Evolutionary conservation across 2,329 filamentous ascomycete species (phyloP).

Genomic region (Penicillium frequentans): DNA sequence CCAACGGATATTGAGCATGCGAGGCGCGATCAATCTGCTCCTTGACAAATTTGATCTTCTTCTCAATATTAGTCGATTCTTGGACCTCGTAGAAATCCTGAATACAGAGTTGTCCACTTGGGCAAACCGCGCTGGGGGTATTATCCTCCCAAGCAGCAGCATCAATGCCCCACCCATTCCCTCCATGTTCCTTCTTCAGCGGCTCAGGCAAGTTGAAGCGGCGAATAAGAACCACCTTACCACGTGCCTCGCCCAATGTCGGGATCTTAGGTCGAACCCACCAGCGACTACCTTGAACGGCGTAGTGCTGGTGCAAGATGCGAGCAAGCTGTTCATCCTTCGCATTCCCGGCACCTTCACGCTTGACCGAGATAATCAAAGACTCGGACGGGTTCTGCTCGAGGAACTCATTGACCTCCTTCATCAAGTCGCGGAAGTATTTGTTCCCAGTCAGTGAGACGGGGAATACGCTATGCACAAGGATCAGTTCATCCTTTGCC

Average conservation of each 20-base stretch:
- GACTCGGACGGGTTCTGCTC: slow-evolving; percentile 76
- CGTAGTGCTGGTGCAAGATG: slow-evolving; percentile 73
- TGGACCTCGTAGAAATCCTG: slow-evolving; percentile 94
- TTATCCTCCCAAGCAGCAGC: slow-evolving; percentile 81
- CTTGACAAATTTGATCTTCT: slow-evolving; percentile 73
- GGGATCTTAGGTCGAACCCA: slow-evolving; percentile 77
- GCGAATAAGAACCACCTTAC: slow-evolving; percentile 80
- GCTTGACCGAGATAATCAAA: slow-evolving; percentile 83
- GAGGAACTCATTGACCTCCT: slow-evolving; percentile 72
- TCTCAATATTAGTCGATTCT: slow-evolving; percentile 70
- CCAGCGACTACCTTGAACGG: slow-evolving; percentile 62
- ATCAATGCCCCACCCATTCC: slow-evolving; percentile 58
- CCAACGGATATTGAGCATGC: slow-evolving; percentile 46
- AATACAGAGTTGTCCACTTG: slow-evolving; percentile 73
- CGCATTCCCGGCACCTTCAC: slow-evolving; percentile 79
- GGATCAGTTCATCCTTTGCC: slow-evolving; percentile 66
- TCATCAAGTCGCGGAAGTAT: slow-evolving; percentile 72
- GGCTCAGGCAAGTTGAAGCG: slow-evolving; percentile 67
- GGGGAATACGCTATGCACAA: slow-evolving; percentile 90
- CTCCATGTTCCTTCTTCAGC: slow-evolving; percentile 46
- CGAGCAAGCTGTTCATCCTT: slow-evolving; percentile 76
- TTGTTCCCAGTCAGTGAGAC: slow-evolving; percentile 80
- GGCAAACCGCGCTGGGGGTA: slow-evolving; percentile 69
- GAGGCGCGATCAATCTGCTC: slow-evolving; percentile 75
- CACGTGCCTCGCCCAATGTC: slow-evolving; percentile 73